Evolutionary conservation across 495 filamentous ascomycete species (phyloP), one percentile per base, ranked within the genome.

Genomic region (Aspergillus sclerotioniger): DNA sequence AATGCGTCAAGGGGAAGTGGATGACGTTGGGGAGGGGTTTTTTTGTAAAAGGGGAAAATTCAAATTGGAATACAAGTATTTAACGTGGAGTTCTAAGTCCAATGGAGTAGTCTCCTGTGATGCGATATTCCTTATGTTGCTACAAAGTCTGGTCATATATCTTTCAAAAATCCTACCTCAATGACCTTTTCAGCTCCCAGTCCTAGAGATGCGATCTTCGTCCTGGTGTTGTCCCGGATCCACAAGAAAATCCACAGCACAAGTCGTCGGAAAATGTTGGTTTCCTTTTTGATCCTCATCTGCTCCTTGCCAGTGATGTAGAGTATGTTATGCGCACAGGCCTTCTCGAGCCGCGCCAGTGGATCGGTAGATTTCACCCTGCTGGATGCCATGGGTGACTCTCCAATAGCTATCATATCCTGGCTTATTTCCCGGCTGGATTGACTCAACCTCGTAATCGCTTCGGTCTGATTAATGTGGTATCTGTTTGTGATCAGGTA

Each of bases 281-380:
- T 77, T 7, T 68, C 71, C 7, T 57, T 41, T 48, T 70, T 71
- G 59, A 90, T 77, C 17, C 72, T 72, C 79, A 91, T 80, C 72
- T 89, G 80, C 60, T 90, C 87, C 66, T 90, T 91, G 15, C 88
- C 88, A 15, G 90, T 76, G 19, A 91, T 78, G 62, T 90, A 90
- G 37, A 88, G 67, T 31, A 87, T 77, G 61, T 87, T 84, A 28
- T 76, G 76, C n/a, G 77, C 75, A 56, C 80, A 87, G 1, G 86
- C 86, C 0, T 71, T 64, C 20, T 87, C 80, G 0, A 90, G 68
- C 5, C 73, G 67, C 3, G 55, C 54, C 29, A 65, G 31, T 19
- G 57, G 45, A 15, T 33, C 28, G 12, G 13, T 21, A 43, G 17
- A 20, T 21, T 20, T 20, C 21, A 44, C 56, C 17, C 37, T 61